A percentile compares a stretch with the other conserved stretches of the same genome.
phyloP scores from a whole-genome alignment of 2,329 filamentous ascomycete genomes.

The Ilyonectria robusta region DNA sequence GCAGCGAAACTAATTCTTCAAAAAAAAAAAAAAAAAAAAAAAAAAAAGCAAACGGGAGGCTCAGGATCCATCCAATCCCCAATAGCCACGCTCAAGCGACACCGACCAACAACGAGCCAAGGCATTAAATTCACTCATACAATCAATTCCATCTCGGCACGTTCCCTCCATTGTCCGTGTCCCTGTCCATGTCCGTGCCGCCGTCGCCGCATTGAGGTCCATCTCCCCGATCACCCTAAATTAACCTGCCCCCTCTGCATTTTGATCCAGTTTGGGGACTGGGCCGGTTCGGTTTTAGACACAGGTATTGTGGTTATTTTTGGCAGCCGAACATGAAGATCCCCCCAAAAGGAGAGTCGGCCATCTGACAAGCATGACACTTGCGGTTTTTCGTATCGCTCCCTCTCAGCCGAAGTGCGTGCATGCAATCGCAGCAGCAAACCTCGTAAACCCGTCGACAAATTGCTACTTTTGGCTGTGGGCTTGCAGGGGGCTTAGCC shows the following conservation, averaged over 20 bases:
- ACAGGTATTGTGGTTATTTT: neutral
- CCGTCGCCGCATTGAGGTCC: neutral
- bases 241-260: neutral
- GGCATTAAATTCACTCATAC: neutral
- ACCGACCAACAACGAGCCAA: neutral
- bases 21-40: no score
- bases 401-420: neutral
- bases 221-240: neutral
- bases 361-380: neutral
- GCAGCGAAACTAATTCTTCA: neutral
- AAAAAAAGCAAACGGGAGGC: neutral
- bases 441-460: neutral
- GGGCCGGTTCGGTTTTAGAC: neutral
- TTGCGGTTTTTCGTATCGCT: slow-evolving; percentile 7
- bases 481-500: neutral
- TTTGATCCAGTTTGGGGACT: neutral
- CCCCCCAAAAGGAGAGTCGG: neutral
- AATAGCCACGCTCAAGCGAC: neutral
- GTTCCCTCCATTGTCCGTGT: neutral
- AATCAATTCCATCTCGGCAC: neutral
- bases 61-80: neutral
- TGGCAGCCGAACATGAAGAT: neutral
- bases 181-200: neutral
- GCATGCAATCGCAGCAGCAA: neutral
- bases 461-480: neutral